phyloP scores from a whole-genome alignment of 2,329 filamentous ascomycete genomes.

The Arthrinium puccinioides region DNA sequence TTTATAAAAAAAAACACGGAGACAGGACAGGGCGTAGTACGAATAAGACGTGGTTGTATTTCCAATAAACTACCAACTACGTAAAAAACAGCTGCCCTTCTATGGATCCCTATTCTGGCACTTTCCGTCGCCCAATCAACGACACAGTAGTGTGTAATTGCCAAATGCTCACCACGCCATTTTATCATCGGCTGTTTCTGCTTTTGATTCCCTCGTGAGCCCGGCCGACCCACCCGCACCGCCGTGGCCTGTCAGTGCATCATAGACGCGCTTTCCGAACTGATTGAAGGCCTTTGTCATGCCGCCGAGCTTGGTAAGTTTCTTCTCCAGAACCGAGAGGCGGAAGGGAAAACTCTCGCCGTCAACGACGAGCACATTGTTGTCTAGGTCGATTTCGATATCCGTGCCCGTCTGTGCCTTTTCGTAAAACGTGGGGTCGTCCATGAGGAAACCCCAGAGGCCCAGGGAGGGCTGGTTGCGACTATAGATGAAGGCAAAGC shows the following conservation, averaged over 20 bases:
- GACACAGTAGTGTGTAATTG: no score
- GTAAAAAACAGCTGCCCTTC: no score
- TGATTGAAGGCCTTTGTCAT: slow-evolving; percentile 28
- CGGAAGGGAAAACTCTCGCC: slow-evolving; percentile 23
- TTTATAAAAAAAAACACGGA: no score
- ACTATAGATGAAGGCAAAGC: slow-evolving; percentile 37
- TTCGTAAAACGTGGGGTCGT: slow-evolving; percentile 29
- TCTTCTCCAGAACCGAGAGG: slow-evolving; percentile 30
- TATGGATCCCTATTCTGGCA: no score
- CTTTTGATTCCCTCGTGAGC: no score
- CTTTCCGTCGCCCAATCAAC: no score
- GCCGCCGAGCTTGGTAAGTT: slow-evolving; percentile 27
- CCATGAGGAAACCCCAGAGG: slow-evolving; percentile 32
- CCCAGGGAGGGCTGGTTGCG: slow-evolving; percentile 37
- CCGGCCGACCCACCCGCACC: no score
- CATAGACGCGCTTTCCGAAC: slow-evolving; percentile 27
- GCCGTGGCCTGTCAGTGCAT: slow-evolving; percentile 13
- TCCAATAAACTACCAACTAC: no score
- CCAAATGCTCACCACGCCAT: no score
- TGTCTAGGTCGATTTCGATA: slow-evolving; percentile 27
- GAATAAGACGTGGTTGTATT: no score
- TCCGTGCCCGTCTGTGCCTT: slow-evolving; percentile 23
- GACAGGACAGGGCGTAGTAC: no score
- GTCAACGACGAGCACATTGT: slow-evolving; percentile 13
- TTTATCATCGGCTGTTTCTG: no score